Base-by-base conservation (phyloP, 2,329 filamentous ascomycete genomes). In the Penicillium sp. region DNA sequence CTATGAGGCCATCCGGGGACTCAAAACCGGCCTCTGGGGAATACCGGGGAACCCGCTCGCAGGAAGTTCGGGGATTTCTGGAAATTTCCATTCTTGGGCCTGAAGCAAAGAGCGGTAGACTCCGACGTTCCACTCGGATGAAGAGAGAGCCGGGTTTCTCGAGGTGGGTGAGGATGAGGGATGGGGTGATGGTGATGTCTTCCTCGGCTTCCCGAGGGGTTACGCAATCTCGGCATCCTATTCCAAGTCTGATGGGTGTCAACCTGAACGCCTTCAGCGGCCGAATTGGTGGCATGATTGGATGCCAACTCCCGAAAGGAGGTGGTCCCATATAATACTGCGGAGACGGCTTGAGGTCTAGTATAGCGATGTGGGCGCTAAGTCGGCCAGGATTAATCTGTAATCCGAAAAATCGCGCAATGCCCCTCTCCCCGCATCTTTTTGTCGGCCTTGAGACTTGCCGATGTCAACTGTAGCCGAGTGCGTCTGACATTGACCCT, bases 331-430 rank as follows among this genome's bases (percentile, higher is more conserved):
- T 55, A 52, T 49, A 54, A 52, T 45, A 55, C 45, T 52, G 53
- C 49, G 49, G 53, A 55, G 49, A 49, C 29, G 16, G 24, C 12
- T 42, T 15, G 23, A 42, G 43, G 47, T 24, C 16, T 50, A 49
- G 43, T 36, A 45, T 31, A 38, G 34, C 9, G 29, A 31, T 29
- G 16, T 39, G 36, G 18, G 10, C 31, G 47, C 50, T 42, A 56
- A 41, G 21, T 18, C 26, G 33, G 16, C 49, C 29, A 41, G 28
- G 13, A 42, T 42, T 16, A 44, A 48, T 44, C 45, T 21, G 26
- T 21, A 42, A 33, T 39, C 44, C 39, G 21, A 42, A 57, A 57
- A 57, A 54, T 57, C 51, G 54, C 54, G 54, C 54, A 57, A 44
- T 23, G 44, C 54, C 45, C 52, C 46, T 45, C 48, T 46, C 43